Conservation (phyloP, 2,329 filamentous ascomycete genomes). For the Epichloe sibirici region DNA sequence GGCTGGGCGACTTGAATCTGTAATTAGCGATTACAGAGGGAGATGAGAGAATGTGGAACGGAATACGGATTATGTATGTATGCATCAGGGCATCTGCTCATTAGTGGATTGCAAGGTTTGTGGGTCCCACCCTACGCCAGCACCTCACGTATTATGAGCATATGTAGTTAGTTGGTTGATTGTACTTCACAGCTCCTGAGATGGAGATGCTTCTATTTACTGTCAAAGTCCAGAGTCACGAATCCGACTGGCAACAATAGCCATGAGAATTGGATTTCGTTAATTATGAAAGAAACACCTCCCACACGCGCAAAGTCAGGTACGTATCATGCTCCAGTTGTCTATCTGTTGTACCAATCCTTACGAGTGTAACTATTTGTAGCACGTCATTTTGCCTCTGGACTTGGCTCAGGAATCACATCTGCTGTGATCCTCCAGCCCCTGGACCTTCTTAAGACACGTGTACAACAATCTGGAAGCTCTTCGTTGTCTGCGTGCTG, state of each 20-base stretch:
- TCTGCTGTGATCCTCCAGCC: constrained; percentile 88
- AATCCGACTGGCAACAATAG: too few relatives aligned
- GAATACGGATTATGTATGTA: not conserved
- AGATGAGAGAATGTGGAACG: not conserved
- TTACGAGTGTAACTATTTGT: constrained; percentile 2
- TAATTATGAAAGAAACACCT: constrained; percentile 7
- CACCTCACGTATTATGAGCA: too few relatives aligned
- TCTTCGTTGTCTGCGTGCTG: constrained; percentile 42
- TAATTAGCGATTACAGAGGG: constrained; percentile 41
- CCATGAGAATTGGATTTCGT: not conserved
- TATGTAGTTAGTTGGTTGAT: too few relatives aligned
- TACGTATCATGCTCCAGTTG: not conserved
- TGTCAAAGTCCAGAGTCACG: too few relatives aligned
- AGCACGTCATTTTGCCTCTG: constrained; percentile 82
- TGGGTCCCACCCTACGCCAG: too few relatives aligned
- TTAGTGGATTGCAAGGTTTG: not conserved
- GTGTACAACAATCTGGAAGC: constrained; percentile 75
- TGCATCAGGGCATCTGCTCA: not conserved
- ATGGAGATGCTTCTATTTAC: too few relatives aligned
- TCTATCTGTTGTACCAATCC: not conserved
- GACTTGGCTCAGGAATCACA: constrained; percentile 73
- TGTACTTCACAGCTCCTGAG: too few relatives aligned
- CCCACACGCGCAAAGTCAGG: constrained; percentile 8
- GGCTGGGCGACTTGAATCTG: constrained; percentile 64
- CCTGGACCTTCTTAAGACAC: constrained; percentile 90